These are phyloP conservation scores for Prunus campanulata DNA, from an alignment of 306 rosid species.

Conservation along the genomic window DNA sequence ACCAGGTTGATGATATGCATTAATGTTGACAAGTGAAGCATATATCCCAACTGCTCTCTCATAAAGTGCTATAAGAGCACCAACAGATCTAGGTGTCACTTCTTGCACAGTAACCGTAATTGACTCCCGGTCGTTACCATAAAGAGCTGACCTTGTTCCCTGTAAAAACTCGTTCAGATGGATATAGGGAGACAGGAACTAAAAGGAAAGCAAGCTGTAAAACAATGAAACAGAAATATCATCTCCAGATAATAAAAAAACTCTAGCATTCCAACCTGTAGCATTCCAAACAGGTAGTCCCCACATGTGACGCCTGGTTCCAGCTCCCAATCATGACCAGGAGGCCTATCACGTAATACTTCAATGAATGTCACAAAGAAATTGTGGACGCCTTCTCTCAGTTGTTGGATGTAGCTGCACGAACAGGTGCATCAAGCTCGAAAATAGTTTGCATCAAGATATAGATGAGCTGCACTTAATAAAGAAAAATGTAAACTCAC, in stretches of 20 bases:
- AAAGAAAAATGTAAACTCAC: slow-evolving; percentile 46
- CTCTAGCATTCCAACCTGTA: slow-evolving; percentile 57
- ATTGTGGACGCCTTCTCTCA: slow-evolving; percentile 97
- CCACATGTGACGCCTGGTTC: slow-evolving; percentile 99
- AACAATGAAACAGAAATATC: neutral
- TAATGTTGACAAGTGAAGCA: slow-evolving; percentile 81
- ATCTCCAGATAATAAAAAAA: neutral
- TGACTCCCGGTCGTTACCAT: slow-evolving; percentile 77
- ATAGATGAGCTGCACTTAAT: neutral
- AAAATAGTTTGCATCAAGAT: neutral
- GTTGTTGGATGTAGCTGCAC: slow-evolving; percentile 89
- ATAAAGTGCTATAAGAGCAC: slow-evolving; percentile 89
- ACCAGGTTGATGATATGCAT: slow-evolving; percentile 99
- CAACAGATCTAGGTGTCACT: slow-evolving; percentile 86
- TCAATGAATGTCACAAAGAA: slow-evolving; percentile 93
- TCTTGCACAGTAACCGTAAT: slow-evolving; percentile 87
- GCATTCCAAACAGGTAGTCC: slow-evolving; percentile 98
- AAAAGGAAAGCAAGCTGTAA: neutral
- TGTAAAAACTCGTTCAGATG: slow-evolving; percentile 28
- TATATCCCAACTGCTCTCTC: slow-evolving; percentile 98
- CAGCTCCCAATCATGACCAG: slow-evolving; percentile 99
- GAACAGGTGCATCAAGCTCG: slow-evolving; percentile 13
- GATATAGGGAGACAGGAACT: slow-evolving; percentile 5
- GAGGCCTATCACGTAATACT: slow-evolving; percentile 96
- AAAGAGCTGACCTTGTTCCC: slow-evolving; percentile 97